A percentile compares a stretch with the other conserved stretches of the same genome.
phyloP scores from a whole-genome alignment of 2,329 filamentous ascomycete species.

The Purpureocillium lavendulum region DNA sequence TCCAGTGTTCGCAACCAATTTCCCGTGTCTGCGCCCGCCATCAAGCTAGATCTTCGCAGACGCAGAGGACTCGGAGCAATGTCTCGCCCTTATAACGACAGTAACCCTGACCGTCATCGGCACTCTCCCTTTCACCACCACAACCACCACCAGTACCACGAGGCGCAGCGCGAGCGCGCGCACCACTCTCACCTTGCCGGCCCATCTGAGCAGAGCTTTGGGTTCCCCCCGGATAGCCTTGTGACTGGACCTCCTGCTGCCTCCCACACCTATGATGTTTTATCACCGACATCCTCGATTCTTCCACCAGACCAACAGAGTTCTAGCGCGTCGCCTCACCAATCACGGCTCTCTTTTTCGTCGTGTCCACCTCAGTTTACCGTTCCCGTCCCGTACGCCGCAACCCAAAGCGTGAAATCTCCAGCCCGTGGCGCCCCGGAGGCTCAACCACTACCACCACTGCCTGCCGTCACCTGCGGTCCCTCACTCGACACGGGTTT shows the following conservation, averaged over 20 bases:
- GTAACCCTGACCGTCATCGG: slow-evolving; percentile 11
- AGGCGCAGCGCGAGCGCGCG: not conserved
- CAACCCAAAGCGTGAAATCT: not conserved
- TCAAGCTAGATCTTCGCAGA: slow-evolving; percentile 10
- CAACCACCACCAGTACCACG: not conserved
- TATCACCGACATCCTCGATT: slow-evolving; percentile 1
- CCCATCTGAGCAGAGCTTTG: slow-evolving; percentile 17
- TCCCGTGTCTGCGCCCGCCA: slow-evolving; percentile 12
- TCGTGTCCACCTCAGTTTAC: not conserved
- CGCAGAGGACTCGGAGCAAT: slow-evolving; percentile 12
- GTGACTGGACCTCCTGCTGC: slow-evolving; percentile 10
- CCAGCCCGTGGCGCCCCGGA: not conserved
- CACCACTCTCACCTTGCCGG: slow-evolving; percentile 16
- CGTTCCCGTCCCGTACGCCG: not conserved
- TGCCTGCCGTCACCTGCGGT: not conserved
- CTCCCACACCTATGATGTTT: slow-evolving; percentile 6
- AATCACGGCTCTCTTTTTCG: not conserved
- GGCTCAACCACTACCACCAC: not conserved
- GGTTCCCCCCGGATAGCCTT: slow-evolving; percentile 15
- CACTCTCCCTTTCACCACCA: slow-evolving; percentile 9
- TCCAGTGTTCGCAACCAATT: slow-evolving; percentile 6
- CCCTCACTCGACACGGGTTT: not conserved
- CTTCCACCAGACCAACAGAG: slow-evolving; percentile 1
- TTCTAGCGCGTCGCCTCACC: not conserved
- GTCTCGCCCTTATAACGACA: slow-evolving; percentile 14